phyloP scores from a whole-genome alignment of 495 filamentous ascomycete genomes.

The Aspergillus nanangensis region DNA sequence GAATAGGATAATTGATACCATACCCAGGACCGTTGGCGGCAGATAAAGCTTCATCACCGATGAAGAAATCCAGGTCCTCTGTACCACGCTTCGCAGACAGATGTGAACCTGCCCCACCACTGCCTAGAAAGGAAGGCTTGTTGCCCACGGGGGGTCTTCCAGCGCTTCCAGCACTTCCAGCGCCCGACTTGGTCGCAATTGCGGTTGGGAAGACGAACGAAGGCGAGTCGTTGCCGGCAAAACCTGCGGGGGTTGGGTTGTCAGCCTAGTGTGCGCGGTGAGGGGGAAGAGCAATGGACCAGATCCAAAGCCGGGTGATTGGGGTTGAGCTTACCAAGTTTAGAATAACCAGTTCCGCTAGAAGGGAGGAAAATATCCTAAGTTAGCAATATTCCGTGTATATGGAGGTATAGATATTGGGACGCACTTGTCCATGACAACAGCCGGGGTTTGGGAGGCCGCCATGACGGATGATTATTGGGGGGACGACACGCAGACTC shows the following conservation, averaged over 20 bases:
- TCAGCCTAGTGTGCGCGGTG: conserved; percentile 29
- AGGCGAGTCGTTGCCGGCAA: conserved; percentile 97
- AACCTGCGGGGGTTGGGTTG: conserved; percentile 55
- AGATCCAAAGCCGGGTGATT: neutral
- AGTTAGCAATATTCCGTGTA: conserved; percentile 5
- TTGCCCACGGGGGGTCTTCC: conserved; percentile 85
- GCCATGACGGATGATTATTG: conserved; percentile 60
- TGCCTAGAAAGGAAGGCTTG: conserved; percentile 93
- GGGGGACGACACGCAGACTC: conserved; percentile 11
- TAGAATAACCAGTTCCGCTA: conserved; percentile 98
- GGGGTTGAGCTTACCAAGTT: conserved; percentile 66
- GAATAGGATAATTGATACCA: conserved; percentile 92
- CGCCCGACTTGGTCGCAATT: conserved; percentile 87
- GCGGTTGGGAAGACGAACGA: conserved; percentile 99
- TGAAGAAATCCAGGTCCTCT: conserved; percentile 97
- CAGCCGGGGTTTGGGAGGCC: conserved; percentile 95
- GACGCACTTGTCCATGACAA: conserved; percentile 99
- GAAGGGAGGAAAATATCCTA: conserved; percentile 10
- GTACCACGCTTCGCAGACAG: conserved; percentile 90
- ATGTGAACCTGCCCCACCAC: conserved; percentile 74
- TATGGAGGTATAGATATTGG: conserved; percentile 3
- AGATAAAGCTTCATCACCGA: conserved; percentile 90
- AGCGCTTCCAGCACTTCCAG: conserved; percentile 65
- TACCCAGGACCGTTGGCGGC: conserved; percentile 86
- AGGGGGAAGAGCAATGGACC: too few relatives aligned